These are phyloP conservation scores for Coemansia sp. DNA, from an alignment of 192 early-diverging fungal genomes.

Conservation along the genomic window DNA sequence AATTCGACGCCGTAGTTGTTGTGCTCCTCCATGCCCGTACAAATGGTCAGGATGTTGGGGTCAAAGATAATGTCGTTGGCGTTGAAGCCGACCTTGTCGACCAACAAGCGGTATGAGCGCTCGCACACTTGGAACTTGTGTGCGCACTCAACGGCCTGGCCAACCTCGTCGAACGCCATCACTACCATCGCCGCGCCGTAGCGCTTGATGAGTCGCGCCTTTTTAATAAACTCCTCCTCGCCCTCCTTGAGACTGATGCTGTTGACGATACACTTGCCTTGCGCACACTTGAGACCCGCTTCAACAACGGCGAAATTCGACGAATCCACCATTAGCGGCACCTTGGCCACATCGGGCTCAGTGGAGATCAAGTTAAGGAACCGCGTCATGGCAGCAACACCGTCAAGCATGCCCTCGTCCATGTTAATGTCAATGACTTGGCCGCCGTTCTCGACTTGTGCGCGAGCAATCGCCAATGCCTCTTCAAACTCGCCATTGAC, in stretches of 20 bases:
- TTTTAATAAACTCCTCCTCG: slow-evolving; percentile 88
- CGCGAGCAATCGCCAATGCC: slow-evolving; percentile 87
- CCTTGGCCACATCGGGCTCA: slow-evolving; percentile 88
- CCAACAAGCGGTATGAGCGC: slow-evolving; percentile 88
- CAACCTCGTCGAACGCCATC: slow-evolving; percentile 97
- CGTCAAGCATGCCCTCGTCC: slow-evolving; percentile 96
- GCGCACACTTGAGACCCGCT: slow-evolving; percentile 93
- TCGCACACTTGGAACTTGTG: slow-evolving; percentile 91
- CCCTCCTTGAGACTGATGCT: slow-evolving; percentile 96
- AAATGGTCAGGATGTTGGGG: slow-evolving; percentile 96
- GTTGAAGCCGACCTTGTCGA: slow-evolving; percentile 82
- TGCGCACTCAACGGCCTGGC: slow-evolving; percentile 83
- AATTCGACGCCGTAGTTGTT: slow-evolving; percentile 97
- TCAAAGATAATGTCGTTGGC: slow-evolving; percentile 87
- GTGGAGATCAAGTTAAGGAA: slow-evolving; percentile 94
- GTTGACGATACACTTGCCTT: slow-evolving; percentile 99
- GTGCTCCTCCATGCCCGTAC: slow-evolving; percentile 97
- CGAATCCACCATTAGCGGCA: slow-evolving; percentile 95
- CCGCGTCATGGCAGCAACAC: slow-evolving; percentile 89
- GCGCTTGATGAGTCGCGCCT: slow-evolving; percentile 84
- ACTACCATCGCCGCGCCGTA: slow-evolving; percentile 96
- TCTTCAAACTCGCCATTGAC: slow-evolving; percentile 93
- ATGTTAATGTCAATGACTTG: slow-evolving; percentile 96
- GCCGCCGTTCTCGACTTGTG: slow-evolving; percentile 94
- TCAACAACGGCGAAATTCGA: slow-evolving; percentile 98